These are phyloP conservation scores for Leptographium radiaticola DNA, from an alignment of 2,329 filamentous ascomycete genomes.

Conservation along the genomic window DNA sequence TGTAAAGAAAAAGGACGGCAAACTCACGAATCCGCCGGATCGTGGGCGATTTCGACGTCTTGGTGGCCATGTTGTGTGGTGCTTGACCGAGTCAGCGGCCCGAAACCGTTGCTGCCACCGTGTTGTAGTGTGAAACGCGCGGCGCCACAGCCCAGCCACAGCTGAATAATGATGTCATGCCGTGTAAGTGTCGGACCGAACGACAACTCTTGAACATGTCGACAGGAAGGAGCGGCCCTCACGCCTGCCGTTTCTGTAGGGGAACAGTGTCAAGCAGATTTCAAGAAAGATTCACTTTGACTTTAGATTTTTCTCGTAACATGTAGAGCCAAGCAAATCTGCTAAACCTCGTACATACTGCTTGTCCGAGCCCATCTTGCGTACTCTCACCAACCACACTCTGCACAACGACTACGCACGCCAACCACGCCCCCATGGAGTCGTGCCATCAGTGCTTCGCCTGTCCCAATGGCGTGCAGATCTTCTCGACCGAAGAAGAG, in stretches of 20 bases:
- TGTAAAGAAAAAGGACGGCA: not conserved
- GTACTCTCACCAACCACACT: too few relatives aligned
- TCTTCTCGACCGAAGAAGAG: slow-evolving; percentile 10
- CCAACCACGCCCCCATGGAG: not conserved
- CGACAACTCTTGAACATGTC: too few relatives aligned
- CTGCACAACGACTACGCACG: not conserved
- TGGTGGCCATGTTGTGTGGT: slow-evolving; percentile 19
- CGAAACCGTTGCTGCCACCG: not conserved
- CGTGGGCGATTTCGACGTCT: slow-evolving; percentile 70
- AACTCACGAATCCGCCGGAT: slow-evolving; percentile 70
- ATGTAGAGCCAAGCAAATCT: too few relatives aligned
- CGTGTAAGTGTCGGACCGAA: not conserved
- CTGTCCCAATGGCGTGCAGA: slow-evolving; percentile 8
- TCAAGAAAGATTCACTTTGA: too few relatives aligned
- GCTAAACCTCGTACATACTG: too few relatives aligned
- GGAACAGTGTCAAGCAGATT: too few relatives aligned
- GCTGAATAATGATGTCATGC: not conserved
- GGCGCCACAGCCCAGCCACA: not conserved
- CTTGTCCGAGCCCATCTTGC: too few relatives aligned
- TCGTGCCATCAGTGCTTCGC: slow-evolving; percentile 10
- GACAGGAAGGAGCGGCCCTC: too few relatives aligned
- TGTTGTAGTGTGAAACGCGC: not conserved
- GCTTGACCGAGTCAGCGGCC: not conserved
- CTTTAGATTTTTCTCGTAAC: too few relatives aligned
- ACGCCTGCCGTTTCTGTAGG: too few relatives aligned